phyloP scores from a whole-genome alignment of 2,329 filamentous ascomycete genomes.

The Talaromyces sp. region DNA sequence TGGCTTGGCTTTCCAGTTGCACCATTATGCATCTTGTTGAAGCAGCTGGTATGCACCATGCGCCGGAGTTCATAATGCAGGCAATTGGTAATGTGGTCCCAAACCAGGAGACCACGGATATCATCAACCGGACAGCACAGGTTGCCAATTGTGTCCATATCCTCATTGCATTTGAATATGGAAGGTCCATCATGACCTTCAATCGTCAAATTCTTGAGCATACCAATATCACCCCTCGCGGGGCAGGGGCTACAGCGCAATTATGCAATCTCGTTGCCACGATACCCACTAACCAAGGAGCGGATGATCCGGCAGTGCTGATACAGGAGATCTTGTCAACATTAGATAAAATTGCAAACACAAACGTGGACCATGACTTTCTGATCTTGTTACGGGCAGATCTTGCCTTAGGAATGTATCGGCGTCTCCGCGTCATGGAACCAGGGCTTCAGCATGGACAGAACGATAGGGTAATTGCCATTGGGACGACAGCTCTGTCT shows the following conservation, averaged over 20 bases:
- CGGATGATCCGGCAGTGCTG: constrained; percentile 1
- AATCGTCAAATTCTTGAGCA: constrained; percentile 21
- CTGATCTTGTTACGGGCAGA: constrained; percentile 34
- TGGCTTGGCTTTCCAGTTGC: constrained; percentile 58
- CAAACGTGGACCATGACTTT: constrained; percentile 32
- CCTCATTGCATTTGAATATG: constrained; percentile 39
- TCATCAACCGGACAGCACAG: constrained; percentile 29
- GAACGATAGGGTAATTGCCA: constrained; percentile 39
- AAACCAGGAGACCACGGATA: constrained; percentile 16
- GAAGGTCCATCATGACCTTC: constrained; percentile 31
- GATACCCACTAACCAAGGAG: constrained; percentile 7
- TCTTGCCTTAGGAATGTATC: constrained; percentile 40
- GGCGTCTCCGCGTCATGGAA: constrained; percentile 45
- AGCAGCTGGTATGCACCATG: constrained; percentile 40
- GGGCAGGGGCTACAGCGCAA: constrained; percentile 22
- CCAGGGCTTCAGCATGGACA: constrained; percentile 40
- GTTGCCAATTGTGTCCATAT: constrained; percentile 33
- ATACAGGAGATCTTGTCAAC: constrained; percentile 10
- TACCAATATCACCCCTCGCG: neutral
- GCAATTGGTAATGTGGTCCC: constrained; percentile 13
- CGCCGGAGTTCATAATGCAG: constrained; percentile 20
- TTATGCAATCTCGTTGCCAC: constrained; percentile 18
- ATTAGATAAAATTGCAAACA: constrained; percentile 14
- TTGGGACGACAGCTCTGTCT: constrained; percentile 37
- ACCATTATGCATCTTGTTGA: constrained; percentile 59